Percentiles rank a stretch among this genome's conserved stretches.
Conservation (phyloP, 176 grass and related monocot genomes). For the Saccharum spontaneum region DNA sequence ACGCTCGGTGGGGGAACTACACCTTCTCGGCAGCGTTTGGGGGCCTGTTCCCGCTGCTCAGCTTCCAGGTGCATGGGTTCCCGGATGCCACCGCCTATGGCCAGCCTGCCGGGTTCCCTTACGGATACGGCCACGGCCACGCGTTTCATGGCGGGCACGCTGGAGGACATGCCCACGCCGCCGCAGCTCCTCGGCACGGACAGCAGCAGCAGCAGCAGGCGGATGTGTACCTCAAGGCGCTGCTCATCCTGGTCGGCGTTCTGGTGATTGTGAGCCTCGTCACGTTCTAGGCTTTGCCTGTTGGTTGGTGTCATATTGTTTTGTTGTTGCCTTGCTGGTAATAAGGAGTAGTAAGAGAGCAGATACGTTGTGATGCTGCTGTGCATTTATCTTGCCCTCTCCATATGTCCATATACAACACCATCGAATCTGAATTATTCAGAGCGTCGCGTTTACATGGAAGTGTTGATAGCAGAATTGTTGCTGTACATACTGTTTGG, state of each 20-base stretch:
- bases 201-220: slow-evolving; percentile 76
- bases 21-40: slow-evolving; percentile 74
- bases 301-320: not conserved
- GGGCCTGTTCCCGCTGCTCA: slow-evolving; percentile 75
- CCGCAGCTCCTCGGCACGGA: slow-evolving; percentile 56
- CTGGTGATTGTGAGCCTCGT: slow-evolving; percentile 83
- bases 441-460: not conserved
- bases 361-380: not conserved
- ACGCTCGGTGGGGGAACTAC: slow-evolving; percentile 70
- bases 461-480: slow-evolving; percentile 34
- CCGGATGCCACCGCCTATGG: slow-evolving; percentile 73
- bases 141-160: slow-evolving; percentile 55
- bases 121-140: slow-evolving; percentile 55
- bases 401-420: not conserved
- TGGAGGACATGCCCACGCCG: slow-evolving; percentile 47
- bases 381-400: slow-evolving; percentile 15
- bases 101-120: slow-evolving; percentile 63
- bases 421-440: not conserved
- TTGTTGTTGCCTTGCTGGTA: slow-evolving; percentile 9
- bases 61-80: slow-evolving; percentile 83
- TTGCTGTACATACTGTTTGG: slow-evolving; percentile 50
- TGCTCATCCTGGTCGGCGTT: slow-evolving; percentile 81
- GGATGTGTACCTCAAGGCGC: slow-evolving; percentile 74
- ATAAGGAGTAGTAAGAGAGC: not conserved
- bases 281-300: slow-evolving; percentile 57